Base-by-base conservation (phyloP, 768 basidiomycete genomes). In the Lanmaoa pseudosensibilis region DNA sequence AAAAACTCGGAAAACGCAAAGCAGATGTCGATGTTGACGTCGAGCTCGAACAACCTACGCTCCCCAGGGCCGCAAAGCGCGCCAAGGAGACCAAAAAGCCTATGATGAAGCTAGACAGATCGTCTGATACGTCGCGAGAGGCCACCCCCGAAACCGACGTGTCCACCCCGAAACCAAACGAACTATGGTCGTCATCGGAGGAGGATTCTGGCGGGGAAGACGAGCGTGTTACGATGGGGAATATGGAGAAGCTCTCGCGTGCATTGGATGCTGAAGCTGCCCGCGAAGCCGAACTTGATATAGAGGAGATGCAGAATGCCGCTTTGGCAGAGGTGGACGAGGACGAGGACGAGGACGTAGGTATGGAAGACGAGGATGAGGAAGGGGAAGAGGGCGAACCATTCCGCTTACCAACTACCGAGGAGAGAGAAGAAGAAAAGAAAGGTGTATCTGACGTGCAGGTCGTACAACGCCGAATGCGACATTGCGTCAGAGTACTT, bases 211-310 rank as follows among this genome's bases (percentile, higher is more conserved):
- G 74, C 8, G 80, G 79, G n/a, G 77, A 78, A 45, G 79, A 77
- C 9, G 80, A 80, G 13, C 87, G 77, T 50, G 73, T 86, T 34
- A 94, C 91, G 8, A 84, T 85, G 73, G 82, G 81, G 25, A 94
- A 92, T 65, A 91, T 94, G 81, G 92, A 89, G 60, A 82, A 84
- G 37, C 85, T 85, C 27, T 93, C 92, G 44, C 83, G 83, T 52
- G 89, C 88, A 50, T 72, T 93, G 48, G 92, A 94, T 62, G 85
- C 79, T 21, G 75, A 80, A 60, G 85, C 84, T 7, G 80, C 78
- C 25, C 83, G 75, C 12, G 89, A 92, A 54, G 90, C 86, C 3
- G 82, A 83, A 66, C 74, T 90, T 27, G 88, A 89, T 63, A 69
- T 78, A 0, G 82, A 84, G 63, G 90, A 92, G 64, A 69, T 85